Evolutionary conservation across 2,329 filamentous ascomycete genomes (phyloP), one percentile per base, ranked within the genome.

Genomic region (Cyphellophora europaea): DNA sequence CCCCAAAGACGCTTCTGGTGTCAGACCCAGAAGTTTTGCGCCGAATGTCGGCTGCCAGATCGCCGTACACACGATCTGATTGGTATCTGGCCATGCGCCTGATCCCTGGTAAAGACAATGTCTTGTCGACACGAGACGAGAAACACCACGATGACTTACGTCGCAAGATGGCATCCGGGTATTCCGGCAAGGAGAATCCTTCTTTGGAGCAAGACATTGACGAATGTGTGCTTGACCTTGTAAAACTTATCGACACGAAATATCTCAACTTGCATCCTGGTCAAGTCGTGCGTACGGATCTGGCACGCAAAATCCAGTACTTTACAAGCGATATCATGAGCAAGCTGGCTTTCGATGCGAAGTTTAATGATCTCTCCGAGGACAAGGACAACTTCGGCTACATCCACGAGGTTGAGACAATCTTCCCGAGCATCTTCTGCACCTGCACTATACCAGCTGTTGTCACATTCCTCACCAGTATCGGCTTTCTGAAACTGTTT

Each of bases 21-120:
- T 5, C 30, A 15, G 38, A 44, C 19, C 36, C 42, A 13, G 42
- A 37, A 17, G 27, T 48, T 5, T 27, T 44, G 16, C 33, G 41
- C 11, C 36, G 41, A 14, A 44, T 48, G 35, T 36, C 28, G 13
- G 43, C 38, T 6, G 33, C 30, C 6, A 17, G 43, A 10, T 44
- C 41, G 6, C 30, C 32, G n/a, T 48, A 46, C 31, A 37, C 32
- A 6, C 33, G 43, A 18, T 33, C 35, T 11, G 32, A 40, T 17
- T 48, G 41, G 39, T 47, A 43, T 33, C 31, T 34, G 6, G 41
- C 33, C 18, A 32, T 42, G 31, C 37, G 35, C 10, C 17, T 48
- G 11, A 32, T 38, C 32, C 44, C 42, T 3, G 27, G 33, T 14
- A 27, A 35, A 14, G 35, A 44, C 27, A 47, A 47, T 19, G 31